Conservation (phyloP, 176 grass and related monocot genomes). For the Paspalum vaginatum region DNA sequence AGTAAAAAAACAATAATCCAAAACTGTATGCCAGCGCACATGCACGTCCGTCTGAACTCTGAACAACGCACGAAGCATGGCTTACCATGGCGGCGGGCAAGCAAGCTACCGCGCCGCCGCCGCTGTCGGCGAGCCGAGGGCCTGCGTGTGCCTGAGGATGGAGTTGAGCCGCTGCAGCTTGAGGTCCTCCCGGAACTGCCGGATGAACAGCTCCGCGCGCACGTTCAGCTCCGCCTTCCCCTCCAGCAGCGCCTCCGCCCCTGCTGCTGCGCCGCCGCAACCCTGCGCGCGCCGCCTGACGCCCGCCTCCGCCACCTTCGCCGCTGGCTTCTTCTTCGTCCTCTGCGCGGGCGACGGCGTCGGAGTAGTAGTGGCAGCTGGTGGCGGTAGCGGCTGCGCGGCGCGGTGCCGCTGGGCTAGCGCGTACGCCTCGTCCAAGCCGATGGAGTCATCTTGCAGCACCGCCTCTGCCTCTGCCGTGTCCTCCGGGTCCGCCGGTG, state of each 20-base stretch:
- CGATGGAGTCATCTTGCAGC: neutral
- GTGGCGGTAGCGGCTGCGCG: neutral
- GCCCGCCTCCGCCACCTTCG: neutral
- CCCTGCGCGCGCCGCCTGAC: neutral
- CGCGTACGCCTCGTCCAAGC: constrained; percentile 37
- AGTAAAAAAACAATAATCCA: neutral
- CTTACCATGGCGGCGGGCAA: too few relatives aligned
- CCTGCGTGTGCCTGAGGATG: constrained; percentile 32
- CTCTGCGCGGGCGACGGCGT: neutral
- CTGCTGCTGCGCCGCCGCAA: neutral
- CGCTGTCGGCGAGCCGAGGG: neutral
- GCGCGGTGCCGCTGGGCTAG: neutral
- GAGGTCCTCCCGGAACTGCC: constrained; percentile 54
- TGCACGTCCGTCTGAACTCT: neutral
- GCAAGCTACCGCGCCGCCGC: constrained; percentile 14
- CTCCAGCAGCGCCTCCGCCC: neutral
- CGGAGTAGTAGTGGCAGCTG: neutral
- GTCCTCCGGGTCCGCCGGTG: neutral
- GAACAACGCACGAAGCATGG: neutral
- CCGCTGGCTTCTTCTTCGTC: neutral
- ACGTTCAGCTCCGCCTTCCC: constrained; percentile 50
- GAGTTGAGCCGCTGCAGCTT: constrained; percentile 52
- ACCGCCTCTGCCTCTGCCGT: neutral
- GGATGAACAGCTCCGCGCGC: constrained; percentile 50
- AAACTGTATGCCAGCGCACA: neutral